These are phyloP conservation scores for Phytopythium kandeliae DNA, from an alignment of 352 stramenopile genomes.

Conservation along the genomic window DNA sequence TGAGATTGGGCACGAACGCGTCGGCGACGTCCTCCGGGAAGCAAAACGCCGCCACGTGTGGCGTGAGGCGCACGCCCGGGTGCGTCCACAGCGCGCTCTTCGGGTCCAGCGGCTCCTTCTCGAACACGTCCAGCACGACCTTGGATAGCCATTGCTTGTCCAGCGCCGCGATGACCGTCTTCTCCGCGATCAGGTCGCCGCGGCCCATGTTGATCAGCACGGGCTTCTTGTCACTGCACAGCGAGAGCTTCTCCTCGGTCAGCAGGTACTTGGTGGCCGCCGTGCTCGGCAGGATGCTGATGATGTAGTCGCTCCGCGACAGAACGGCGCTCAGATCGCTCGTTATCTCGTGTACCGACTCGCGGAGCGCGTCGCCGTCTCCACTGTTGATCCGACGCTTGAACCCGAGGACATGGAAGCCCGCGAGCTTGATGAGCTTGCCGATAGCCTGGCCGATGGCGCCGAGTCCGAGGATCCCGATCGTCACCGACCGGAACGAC, in stretches of 20 bases:
- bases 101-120: constrained; percentile 30
- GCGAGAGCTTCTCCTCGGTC: constrained; percentile 28
- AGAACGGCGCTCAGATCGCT: constrained; percentile 43
- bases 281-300: constrained; percentile 83
- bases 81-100: constrained; percentile 58
- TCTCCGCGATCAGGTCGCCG: constrained; percentile 70
- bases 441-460: constrained; percentile 61
- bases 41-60: constrained; percentile 72
- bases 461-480: constrained; percentile 51
- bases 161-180: constrained; percentile 46
- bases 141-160: constrained; percentile 52
- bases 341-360: constrained; percentile 31
- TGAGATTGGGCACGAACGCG: constrained; percentile 59
- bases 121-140: constrained; percentile 47
- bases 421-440: constrained; percentile 31
- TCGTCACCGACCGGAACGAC: constrained; percentile 36
- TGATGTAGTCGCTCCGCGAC: constrained; percentile 58
- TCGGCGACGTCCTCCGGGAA: constrained; percentile 67
- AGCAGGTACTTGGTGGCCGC: constrained; percentile 60
- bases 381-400: constrained; percentile 36
- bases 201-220: constrained; percentile 87
- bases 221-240: constrained; percentile 52
- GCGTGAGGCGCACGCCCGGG: constrained; percentile 56
- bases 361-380: constrained; percentile 10
- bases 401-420: constrained; percentile 67